Base-by-base conservation (phyloP, 2,329 filamentous ascomycete species). In the Fusarium oligoseptatum region DNA sequence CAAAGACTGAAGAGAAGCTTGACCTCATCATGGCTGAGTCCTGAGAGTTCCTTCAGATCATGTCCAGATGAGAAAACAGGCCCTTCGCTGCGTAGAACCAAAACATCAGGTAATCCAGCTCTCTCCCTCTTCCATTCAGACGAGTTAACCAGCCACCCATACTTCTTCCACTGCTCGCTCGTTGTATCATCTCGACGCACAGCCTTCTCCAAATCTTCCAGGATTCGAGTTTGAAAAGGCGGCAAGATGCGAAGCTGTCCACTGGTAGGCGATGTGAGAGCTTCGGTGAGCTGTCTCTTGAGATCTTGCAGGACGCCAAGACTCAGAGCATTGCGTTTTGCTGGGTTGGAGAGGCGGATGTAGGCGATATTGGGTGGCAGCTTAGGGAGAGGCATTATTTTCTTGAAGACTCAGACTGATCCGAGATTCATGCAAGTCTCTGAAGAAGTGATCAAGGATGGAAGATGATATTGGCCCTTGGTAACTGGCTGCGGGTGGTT, bases 31-130 rank as follows among this genome's bases (percentile, higher is more conserved):
- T 60, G 62, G 0, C 41, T 50, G 8, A 79, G 48, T 2, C 60
- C 17, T 0, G 55, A 32, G 5, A 79, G 64, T 3, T 79, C 76
- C 5, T 78, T 78, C 3, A 79, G 50, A 24, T 79, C 77, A 41
- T 79, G 77, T 0, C 77, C 77, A 0, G 77, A 78, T 1, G 74
- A 78, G 15, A 79, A 79, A 0, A 79, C 77, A 0, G 74, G 74
- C 0, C 76, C 76, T 4, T 79, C 77, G 20, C 77, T 78, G 0
- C 77, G 69, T 7, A 79, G 48, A 3, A 79, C 77, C 0, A 79
- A 20, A 0, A 79, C 66, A 48, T 78, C 61, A 1, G 77, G 77
- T 4, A 78, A 12, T 0, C 73, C 74, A 2, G 27, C 67, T 2
- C 77, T 71, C n/a, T 77, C 74, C 24, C 37, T 70, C 29, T 36